phyloP scores from a whole-genome alignment of 768 basidiomycete species.

The Tulasnella sp. region DNA sequence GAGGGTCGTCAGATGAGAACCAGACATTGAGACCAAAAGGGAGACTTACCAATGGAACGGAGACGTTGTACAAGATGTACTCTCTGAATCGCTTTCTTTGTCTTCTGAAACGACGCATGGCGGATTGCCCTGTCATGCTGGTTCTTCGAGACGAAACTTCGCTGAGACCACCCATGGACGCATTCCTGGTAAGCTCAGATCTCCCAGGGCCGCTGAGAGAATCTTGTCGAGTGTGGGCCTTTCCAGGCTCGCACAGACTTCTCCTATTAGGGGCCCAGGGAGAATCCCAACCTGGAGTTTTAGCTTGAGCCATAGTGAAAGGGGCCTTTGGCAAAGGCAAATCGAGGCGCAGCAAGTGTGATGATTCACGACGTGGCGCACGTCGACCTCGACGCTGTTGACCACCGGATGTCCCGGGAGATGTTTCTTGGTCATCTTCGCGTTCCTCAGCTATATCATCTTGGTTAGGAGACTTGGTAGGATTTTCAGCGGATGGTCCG shows the following conservation, averaged over 20 bases:
- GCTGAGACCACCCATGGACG: background rate
- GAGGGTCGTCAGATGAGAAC: background rate
- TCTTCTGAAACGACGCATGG: conserved; percentile 24
- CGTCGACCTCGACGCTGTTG: conserved; percentile 16
- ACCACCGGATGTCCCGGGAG: conserved; percentile 3
- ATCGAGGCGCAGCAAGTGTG: conserved; percentile 4
- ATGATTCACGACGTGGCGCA: conserved; percentile 14
- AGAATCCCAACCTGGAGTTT: conserved; percentile 53
- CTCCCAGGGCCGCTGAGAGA: background rate
- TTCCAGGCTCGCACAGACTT: background rate
- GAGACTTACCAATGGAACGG: conserved; percentile 59
- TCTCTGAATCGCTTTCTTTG: conserved; percentile 32
- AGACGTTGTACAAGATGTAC: conserved; percentile 61
- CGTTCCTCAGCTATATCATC: conserved; percentile 2
- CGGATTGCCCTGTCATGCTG: conserved; percentile 32
- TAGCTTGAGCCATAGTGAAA: conserved; percentile 42
- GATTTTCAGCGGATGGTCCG: too few species aligned
- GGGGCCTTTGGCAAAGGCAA: conserved; percentile 24
- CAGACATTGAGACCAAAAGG: background rate
- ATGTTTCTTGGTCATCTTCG: conserved; percentile 10
- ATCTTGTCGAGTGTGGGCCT: background rate
- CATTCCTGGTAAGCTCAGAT: conserved; percentile 2
- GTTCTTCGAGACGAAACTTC: conserved; percentile 7
- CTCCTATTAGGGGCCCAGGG: conserved; percentile 40
- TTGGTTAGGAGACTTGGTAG: too few species aligned